Evolutionary conservation across 2,329 filamentous ascomycete genomes (phyloP).

Genomic region (Arachnomyces sp.): DNA sequence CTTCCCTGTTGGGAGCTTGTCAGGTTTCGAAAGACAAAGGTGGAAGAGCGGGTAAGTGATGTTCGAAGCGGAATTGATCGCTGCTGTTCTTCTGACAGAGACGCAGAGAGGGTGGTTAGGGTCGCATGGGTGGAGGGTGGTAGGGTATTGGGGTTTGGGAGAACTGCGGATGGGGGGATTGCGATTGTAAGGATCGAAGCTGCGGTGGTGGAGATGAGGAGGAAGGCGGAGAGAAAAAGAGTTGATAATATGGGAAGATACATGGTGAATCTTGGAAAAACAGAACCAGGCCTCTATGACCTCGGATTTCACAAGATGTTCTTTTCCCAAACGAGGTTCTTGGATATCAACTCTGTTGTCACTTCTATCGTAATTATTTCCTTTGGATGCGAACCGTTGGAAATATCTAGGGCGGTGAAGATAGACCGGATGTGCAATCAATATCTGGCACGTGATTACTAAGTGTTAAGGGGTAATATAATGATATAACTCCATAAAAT

Average conservation of each 20-base stretch:
- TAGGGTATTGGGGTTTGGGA: slow-evolving; percentile 37
- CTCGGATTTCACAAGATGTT: background rate
- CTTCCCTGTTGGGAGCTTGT: slow-evolving; percentile 40
- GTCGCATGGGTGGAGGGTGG: slow-evolving; percentile 46
- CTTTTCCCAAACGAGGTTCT: background rate
- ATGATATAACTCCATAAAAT: no score
- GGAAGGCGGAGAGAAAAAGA: slow-evolving; percentile 13
- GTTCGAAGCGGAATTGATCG: slow-evolving; percentile 49
- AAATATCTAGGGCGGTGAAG: background rate
- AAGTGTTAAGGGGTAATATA: no score
- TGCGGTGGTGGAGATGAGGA: slow-evolving; percentile 13
- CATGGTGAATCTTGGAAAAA: slow-evolving; percentile 11
- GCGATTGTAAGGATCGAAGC: slow-evolving; percentile 29
- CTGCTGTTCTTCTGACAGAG: slow-evolving; percentile 34
- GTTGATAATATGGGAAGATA: slow-evolving; percentile 6
- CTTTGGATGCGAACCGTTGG: no score
- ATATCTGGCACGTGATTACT: no score
- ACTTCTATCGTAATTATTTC: no score
- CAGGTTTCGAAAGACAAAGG: slow-evolving; percentile 69
- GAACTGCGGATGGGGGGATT: slow-evolving; percentile 34
- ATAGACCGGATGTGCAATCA: no score
- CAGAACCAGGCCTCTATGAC: background rate
- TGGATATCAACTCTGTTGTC: background rate
- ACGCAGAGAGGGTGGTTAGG: slow-evolving; percentile 38
- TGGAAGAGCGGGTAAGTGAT: slow-evolving; percentile 60